phyloP scores from a whole-genome alignment of 768 basidiomycete species.

The Strobilomyces confusus region DNA sequence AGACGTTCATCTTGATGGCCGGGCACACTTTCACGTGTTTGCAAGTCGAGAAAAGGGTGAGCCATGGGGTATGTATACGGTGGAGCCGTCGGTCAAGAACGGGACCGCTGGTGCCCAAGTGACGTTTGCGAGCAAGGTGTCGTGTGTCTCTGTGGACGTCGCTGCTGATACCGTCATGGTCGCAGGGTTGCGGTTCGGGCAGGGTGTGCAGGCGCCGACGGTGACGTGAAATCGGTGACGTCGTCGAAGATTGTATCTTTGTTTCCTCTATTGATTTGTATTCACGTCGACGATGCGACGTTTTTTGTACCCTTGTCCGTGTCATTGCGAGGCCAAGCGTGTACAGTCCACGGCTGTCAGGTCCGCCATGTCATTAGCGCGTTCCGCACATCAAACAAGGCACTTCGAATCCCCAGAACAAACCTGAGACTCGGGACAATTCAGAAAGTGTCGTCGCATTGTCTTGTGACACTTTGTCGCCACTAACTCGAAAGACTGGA shows the following conservation, averaged over 20 bases:
- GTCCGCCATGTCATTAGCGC: too few species aligned
- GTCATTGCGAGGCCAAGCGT: too few species aligned
- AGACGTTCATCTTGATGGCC: constrained; percentile 59
- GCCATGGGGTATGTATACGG: constrained; percentile 73
- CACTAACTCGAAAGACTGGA: too few species aligned
- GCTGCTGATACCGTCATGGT: constrained; percentile 54
- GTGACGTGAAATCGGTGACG: constrained; percentile 29
- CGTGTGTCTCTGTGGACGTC: constrained; percentile 30
- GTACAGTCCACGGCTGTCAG: too few species aligned
- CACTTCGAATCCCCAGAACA: too few species aligned
- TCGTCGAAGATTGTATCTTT: neutral
- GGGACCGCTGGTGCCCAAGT: constrained; percentile 43
- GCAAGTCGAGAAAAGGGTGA: constrained; percentile 44
- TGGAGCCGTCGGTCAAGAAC: constrained; percentile 43
- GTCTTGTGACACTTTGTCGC: too few species aligned
- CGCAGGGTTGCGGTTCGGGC: constrained; percentile 62
- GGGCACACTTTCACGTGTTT: constrained; percentile 72
- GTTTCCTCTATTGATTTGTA: constrained; percentile 14
- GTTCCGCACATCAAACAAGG: too few species aligned
- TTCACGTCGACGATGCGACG: neutral
- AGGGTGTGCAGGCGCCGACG: constrained; percentile 56
- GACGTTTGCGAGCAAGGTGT: constrained; percentile 52
- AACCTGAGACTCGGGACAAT: too few species aligned
- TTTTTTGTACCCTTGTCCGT: neutral
- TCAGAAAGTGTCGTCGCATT: too few species aligned